phyloP scores from a whole-genome alignment of 2,329 filamentous ascomycete genomes.

The Exutisphaerella laricina region DNA sequence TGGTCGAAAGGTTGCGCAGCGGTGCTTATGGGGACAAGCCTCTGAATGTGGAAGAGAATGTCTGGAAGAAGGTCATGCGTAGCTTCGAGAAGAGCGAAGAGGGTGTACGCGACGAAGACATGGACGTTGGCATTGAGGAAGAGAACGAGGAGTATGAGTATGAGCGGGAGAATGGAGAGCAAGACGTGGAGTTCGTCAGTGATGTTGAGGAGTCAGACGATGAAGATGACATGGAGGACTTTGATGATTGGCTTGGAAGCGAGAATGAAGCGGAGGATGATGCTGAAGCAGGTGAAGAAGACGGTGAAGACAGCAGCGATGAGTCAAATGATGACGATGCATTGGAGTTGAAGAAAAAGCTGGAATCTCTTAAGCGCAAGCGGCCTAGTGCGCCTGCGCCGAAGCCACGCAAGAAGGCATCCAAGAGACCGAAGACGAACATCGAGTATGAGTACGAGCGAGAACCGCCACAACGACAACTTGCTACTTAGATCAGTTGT shows the following conservation, averaged over 20 bases:
- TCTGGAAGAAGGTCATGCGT: slow-evolving; percentile 95
- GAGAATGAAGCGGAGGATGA: slow-evolving; percentile 50
- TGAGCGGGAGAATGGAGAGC: slow-evolving; percentile 57
- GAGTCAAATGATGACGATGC: slow-evolving; percentile 49
- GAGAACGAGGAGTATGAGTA: slow-evolving; percentile 61
- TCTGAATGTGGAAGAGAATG: slow-evolving; percentile 86
- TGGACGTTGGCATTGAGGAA: slow-evolving; percentile 79
- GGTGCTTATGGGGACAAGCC: slow-evolving; percentile 93
- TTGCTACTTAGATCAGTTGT: neutral
- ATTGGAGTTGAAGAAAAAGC: slow-evolving; percentile 53
- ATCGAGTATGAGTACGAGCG: slow-evolving; percentile 74
- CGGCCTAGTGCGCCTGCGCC: slow-evolving; percentile 42
- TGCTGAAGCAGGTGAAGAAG: slow-evolving; percentile 40
- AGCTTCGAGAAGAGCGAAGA: slow-evolving; percentile 84
- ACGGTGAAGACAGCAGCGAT: slow-evolving; percentile 40
- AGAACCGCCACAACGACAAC: slow-evolving; percentile 47
- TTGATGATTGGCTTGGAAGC: slow-evolving; percentile 89
- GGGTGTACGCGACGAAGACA: slow-evolving; percentile 74
- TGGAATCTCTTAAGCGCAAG: slow-evolving; percentile 53
- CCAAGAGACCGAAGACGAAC: slow-evolving; percentile 58
- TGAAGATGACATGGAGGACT: slow-evolving; percentile 74
- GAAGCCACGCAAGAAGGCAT: slow-evolving; percentile 55
- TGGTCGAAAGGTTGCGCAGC: slow-evolving; percentile 83
- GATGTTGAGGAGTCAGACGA: slow-evolving; percentile 72
- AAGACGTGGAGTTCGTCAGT: slow-evolving; percentile 85